A percentile compares a stretch with the other conserved stretches of the same genome.
phyloP scores from a whole-genome alignment of 345 rosid species.

The Excoecaria cochinchinensis region DNA sequence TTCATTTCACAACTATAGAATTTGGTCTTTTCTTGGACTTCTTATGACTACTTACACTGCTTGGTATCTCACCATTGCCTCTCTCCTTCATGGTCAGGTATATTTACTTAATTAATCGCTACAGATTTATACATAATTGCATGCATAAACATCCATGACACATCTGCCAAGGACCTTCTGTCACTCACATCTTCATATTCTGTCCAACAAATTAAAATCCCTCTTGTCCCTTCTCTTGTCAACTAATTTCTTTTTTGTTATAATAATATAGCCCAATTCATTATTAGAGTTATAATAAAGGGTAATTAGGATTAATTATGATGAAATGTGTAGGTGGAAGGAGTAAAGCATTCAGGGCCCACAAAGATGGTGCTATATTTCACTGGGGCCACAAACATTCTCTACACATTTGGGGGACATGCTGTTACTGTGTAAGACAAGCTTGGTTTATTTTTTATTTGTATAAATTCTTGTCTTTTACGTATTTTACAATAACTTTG shows the following conservation, averaged over 20 bases:
- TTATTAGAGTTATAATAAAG: too few species aligned
- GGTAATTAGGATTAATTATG: too few species aligned
- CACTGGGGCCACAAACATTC: slow-evolving; percentile 99
- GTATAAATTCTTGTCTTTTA: slow-evolving; percentile 30
- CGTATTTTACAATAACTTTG: slow-evolving; percentile 25
- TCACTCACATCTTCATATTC: slow-evolving; percentile 18
- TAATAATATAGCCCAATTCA: too few species aligned
- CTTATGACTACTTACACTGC: slow-evolving; percentile 98
- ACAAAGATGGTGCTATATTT: slow-evolving; percentile 79
- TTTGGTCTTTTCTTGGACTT: slow-evolving; percentile 98
- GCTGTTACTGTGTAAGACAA: slow-evolving; percentile 94
- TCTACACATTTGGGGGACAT: slow-evolving; percentile 98
- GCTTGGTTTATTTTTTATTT: background rate
- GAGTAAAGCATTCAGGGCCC: slow-evolving; percentile 93
- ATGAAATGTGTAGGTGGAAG: slow-evolving; percentile 54
- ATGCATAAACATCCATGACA: slow-evolving; percentile 6
- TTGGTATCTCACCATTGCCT: slow-evolving; percentile 94
- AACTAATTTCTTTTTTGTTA: too few species aligned
- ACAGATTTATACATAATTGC: background rate
- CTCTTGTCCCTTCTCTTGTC: slow-evolving; percentile 29
- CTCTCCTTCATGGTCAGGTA: slow-evolving; percentile 96
- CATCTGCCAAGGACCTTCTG: slow-evolving; percentile 4
- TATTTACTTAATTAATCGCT: background rate
- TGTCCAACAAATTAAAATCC: slow-evolving; percentile 32
- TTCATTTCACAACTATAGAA: slow-evolving; percentile 96